Base-by-base conservation (phyloP, 345 rosid genomes). In the Lagerstroemia speciosa region DNA sequence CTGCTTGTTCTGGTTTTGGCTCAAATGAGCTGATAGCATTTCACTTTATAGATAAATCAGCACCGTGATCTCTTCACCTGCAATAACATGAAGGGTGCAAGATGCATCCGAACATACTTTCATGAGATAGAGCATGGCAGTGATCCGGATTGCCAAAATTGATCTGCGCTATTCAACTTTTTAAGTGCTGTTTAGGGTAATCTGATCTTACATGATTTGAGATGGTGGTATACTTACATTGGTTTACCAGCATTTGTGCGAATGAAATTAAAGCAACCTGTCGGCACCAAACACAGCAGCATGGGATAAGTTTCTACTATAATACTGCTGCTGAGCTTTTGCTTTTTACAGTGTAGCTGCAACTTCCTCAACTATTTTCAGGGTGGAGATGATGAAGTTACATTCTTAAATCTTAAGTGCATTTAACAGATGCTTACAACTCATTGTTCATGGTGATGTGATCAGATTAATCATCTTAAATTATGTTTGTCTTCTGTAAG, bases 11-110 rank as follows among this genome's bases (percentile, higher is more conserved):
- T 5, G 48, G 38, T 36, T 31, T 68, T 6, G 6, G 64, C 45
- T 24, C 22, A 19, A 26, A n/a, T 66, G 50, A 66, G 71, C 63
- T 53, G 30, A 16, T 68, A 1, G 40, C 30, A 64, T 64, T 64
- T 64, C 7, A 22, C 15, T 30, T 5, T 8, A 58, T 58, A 3
- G 58, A 52, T 29, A 27, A 53, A 53, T 24, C 29, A 53, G n/a
- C 58, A 16, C n/a, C 53, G 2, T 46, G 8, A 3, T 46, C 22
- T 1, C 3, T 46, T 46, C n/a, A 46, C n/a, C 22, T 46, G 53
- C 53, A 46, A 8, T 46, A 46, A 22, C 53, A 8, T 46, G 45
- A 46, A 3, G n/a, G 53, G 17, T 46, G 53, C n/a, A 52, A 52
- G 1, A n/a, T 9, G 58, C 6, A 24, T 8, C 29, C 8, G 5